Evolutionary conservation across 2,329 filamentous ascomycete species (phyloP), one percentile per base, ranked within the genome.

Genomic region (Cytospora chrysosperma): DNA sequence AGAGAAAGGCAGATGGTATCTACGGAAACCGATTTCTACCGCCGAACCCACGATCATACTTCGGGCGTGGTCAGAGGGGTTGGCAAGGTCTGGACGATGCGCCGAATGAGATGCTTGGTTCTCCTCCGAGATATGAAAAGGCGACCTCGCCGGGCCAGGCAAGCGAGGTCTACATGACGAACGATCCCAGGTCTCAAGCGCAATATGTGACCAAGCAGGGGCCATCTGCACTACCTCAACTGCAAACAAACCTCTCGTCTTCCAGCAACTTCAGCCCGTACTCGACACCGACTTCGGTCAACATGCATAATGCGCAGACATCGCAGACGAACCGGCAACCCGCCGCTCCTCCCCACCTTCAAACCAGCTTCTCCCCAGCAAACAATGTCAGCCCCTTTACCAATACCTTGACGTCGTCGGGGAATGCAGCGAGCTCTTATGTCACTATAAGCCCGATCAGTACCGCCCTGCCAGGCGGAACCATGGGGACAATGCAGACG

Each of bases 61-160:
- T 79, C 21, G 71, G 65, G 8, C 67, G 66, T 12, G 65, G 67
- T 6, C 66, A 64, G 21, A 56, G 64, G 40, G 59, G 66, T 5
- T 74, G 72, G 72, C 67, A 75, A 62, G 71, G 70, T 7, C 69
- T 78, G 21, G 71, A 72, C 1, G 72, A 73, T 21, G 63, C 52
- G 7, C 51, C 58, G 8, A 60, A 47, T 10, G 61, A 24, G 6
- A 47, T 32, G 21, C 49, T 56, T 50, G 51, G 58, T 12, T 19
- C 56, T 17, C 28, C 54, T 7, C 9, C 68, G 51, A 47, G 65
- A 49, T 59, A 63, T 56, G 60, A 68, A 59, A 65, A 67, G 63
- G 27, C 47, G 28, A 24, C 64, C 61, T 57, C 30, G 49, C 55
- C 34, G 27, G 43, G 52, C 1, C 63, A 57, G 21, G 54, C 56